Evolutionary conservation across 805 yeast species (phyloP).

Genomic region (Candida berthetii): DNA sequence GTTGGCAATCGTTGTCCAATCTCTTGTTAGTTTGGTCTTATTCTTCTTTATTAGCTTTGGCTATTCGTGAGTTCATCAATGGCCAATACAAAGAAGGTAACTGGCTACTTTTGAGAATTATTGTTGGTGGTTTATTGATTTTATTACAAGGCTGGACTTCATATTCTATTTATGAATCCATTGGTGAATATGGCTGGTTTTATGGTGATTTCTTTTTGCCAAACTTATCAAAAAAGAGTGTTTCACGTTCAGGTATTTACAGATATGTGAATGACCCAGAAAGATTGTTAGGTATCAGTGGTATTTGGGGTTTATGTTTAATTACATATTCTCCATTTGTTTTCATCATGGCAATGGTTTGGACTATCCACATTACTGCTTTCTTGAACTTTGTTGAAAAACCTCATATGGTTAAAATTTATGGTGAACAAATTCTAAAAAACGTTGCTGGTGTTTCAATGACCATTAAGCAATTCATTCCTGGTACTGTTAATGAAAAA

Average conservation of each 20-base stretch:
- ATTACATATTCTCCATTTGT: constrained; percentile 48
- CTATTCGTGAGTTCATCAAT: constrained; percentile 24
- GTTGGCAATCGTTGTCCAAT: constrained; percentile 67
- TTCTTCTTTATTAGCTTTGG: constrained; percentile 38
- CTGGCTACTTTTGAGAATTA: constrained; percentile 45
- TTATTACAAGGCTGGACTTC: constrained; percentile 65
- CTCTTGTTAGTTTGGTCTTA: constrained; percentile 48
- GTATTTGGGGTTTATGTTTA: constrained; percentile 67
- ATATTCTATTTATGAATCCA: constrained; percentile 57
- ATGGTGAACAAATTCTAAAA: constrained; percentile 58
- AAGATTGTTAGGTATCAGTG: constrained; percentile 70
- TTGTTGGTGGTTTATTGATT: constrained; percentile 51
- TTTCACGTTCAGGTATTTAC: constrained; percentile 76
- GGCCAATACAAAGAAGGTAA: constrained; percentile 24
- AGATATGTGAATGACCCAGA: constrained; percentile 82
- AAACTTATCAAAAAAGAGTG: constrained; percentile 37
- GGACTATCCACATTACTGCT: constrained; percentile 63
- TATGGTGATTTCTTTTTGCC: constrained; percentile 80
- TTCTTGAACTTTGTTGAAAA: constrained; percentile 70
- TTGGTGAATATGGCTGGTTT: constrained; percentile 87
- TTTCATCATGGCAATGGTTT: constrained; percentile 48
- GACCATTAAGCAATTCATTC: constrained; percentile 28
- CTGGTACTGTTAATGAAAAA: constrained; percentile 31
- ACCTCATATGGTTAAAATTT: constrained; percentile 70
- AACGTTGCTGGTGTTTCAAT: constrained; percentile 40